A percentile compares a stretch with the other conserved stretches of the same genome.
Evolutionary conservation across 2,329 filamentous ascomycete species (phyloP).

Genomic region (Alternaria brassicae): DNA sequence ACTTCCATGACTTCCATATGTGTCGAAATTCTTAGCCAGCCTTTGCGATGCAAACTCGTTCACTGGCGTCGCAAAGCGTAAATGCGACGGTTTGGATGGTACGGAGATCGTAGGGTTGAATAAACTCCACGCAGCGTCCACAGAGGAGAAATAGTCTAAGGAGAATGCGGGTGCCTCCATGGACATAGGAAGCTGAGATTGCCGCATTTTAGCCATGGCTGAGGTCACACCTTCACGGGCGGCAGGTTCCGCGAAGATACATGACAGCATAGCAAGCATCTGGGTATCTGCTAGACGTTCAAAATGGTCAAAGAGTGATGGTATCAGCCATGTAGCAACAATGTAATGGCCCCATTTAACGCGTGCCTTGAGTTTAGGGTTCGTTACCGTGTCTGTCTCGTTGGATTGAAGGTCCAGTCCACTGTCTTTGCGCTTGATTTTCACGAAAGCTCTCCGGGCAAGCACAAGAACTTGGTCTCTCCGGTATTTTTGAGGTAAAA

Average conservation of each 20-base stretch:
- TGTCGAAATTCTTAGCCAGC: constrained; percentile 41
- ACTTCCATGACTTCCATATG: constrained; percentile 59
- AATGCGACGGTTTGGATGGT: constrained; percentile 41
- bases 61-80: constrained; percentile 39
- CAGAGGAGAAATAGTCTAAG: constrained; percentile 56
- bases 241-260: constrained; percentile 62
- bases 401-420: constrained; percentile 59
- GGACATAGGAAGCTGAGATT: constrained; percentile 50
- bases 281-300: constrained; percentile 68
- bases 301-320: constrained; percentile 65
- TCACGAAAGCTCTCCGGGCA: constrained; percentile 66
- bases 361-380: constrained; percentile 52
- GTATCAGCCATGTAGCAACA: constrained; percentile 64
- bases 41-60: constrained; percentile 44
- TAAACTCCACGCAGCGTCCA: constrained; percentile 53
- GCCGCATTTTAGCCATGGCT: constrained; percentile 46
- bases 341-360: constrained; percentile 66
- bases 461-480: constrained; percentile 72
- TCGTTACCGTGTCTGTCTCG: constrained; percentile 48
- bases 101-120: constrained; percentile 49
- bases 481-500: constrained; percentile 63
- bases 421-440: constrained; percentile 59
- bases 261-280: constrained; percentile 71
- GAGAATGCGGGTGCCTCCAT: constrained; percentile 56
- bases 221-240: constrained; percentile 50